phyloP scores from a whole-genome alignment of 441 rosid species.

The Daphne laureola region DNA sequence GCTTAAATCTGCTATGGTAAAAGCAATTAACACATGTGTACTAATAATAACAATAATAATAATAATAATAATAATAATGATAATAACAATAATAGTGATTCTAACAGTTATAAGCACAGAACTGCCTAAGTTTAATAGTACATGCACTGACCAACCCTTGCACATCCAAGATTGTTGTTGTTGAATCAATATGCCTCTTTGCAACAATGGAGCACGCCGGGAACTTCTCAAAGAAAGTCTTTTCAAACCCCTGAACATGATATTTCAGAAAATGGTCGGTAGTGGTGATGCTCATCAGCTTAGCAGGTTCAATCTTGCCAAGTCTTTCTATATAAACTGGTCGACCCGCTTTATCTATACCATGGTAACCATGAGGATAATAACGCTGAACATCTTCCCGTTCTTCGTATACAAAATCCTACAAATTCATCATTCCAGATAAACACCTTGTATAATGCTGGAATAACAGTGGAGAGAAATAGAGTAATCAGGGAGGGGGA shows the following conservation, averaged over 20 bases:
- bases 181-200: conserved; percentile 71
- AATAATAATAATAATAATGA: conserved; percentile 3
- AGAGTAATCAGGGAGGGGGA: neutral
- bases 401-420: conserved; percentile 89
- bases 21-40: too few relatives aligned
- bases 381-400: conserved; percentile 60
- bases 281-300: conserved; percentile 70
- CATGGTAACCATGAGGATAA: conserved; percentile 96
- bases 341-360: conserved; percentile 80
- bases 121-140: neutral
- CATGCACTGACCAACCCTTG: conserved; percentile 62
- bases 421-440: conserved; percentile 14
- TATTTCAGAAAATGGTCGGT: conserved; percentile 78
- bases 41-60: conserved; percentile 5
- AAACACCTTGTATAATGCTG: too few relatives aligned
- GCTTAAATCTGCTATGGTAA: too few relatives aligned
- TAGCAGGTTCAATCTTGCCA: conserved; percentile 65
- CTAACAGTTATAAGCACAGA: conserved; percentile 4
- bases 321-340: conserved; percentile 83
- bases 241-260: conserved; percentile 91
- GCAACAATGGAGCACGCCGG: conserved; percentile 88
- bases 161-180: conserved; percentile 74
- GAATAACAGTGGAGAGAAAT: conserved; percentile 3
- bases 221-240: conserved; percentile 71
- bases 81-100: conserved; percentile 6